Evolutionary conservation across 106 monocot species (phyloP), one percentile per base, ranked within the genome.

Genomic region (Alisma plantagoaquatica): DNA sequence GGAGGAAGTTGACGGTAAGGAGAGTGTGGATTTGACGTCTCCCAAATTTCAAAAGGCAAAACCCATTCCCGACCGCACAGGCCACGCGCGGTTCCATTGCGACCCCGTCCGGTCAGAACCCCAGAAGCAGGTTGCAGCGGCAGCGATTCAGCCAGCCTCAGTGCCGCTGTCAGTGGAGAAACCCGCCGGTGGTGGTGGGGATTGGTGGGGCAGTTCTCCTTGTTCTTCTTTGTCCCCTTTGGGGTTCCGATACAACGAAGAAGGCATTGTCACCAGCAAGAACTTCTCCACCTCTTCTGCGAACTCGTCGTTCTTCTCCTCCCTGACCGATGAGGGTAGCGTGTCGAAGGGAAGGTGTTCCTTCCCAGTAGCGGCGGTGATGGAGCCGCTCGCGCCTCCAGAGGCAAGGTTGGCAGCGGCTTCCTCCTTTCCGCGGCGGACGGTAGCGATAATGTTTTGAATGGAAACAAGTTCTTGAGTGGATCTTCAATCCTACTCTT

Each of bases 71-170:
- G 66, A 93, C 66, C 76, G 92, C 9, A 83, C 87, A 33, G 87
- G 92, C 45, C 92, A 87, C 53, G 92, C 92, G 46, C 79, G 92
- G 0, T 93, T 93, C 73, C 79, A 87, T 28, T 87, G 92, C 8
- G 82, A 71, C 11, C 84, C 53, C 7, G 35, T n/a, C n/a, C n/a
- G n/a, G n/a, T n/a, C n/a, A n/a, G n/a, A n/a, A n/a, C n/a, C 57
- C 17, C 7, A 0, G 11, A 16, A 12, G 2, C 21, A 19, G 0
- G 5, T 46, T 18, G 14, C 27, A 4, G 21, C 2, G 51, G 8
- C 8, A 20, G 1, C 32, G 27, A 10, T 33, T 31, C 3, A 21
- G 6, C 31, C 49, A 16, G 7, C 23, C 7, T 31, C 62, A 5
- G 50, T 29, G 2, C 44, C 33, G 12, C 48, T 18, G 49, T 49